phyloP scores from a whole-genome alignment of 176 grass and related monocot species.

The Carex pumila region DNA sequence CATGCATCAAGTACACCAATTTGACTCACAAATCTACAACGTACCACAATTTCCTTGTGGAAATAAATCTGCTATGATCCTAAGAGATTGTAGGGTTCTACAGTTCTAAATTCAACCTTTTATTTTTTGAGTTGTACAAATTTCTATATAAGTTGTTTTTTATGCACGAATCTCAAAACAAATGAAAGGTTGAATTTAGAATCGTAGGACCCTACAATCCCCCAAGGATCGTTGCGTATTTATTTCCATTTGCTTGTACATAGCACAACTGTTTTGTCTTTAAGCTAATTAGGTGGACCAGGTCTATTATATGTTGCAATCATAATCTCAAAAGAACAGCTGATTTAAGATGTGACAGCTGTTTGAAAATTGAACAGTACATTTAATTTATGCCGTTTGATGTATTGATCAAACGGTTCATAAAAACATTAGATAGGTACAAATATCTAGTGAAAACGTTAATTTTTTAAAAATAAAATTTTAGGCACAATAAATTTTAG shows the following conservation, averaged over 20 bases:
- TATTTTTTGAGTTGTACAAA: too few species aligned
- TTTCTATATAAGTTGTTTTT: too few species aligned
- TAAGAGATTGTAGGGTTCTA: too few species aligned
- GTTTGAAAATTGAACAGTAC: background rate
- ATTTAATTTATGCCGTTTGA: background rate
- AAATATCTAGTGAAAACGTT: too few species aligned
- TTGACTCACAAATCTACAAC: background rate
- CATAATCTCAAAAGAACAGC: background rate
- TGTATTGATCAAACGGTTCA: background rate
- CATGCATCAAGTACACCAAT: background rate
- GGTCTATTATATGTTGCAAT: background rate
- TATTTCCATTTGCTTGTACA: background rate
- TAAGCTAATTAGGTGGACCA: background rate
- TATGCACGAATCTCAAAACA: too few species aligned
- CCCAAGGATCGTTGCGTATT: too few species aligned
- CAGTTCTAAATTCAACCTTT: too few species aligned
- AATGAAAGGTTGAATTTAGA: too few species aligned
- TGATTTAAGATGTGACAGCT: background rate
- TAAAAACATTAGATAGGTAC: background rate
- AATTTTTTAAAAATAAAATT: too few species aligned
- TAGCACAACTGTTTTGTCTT: background rate
- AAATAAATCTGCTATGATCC: too few species aligned
- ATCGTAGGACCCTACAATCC: too few species aligned
- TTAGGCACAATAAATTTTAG: too few species aligned
- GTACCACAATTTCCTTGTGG: background rate